Conservation (phyloP, 2,329 filamentous ascomycete species). For the Diplodia scrobiculata region DNA sequence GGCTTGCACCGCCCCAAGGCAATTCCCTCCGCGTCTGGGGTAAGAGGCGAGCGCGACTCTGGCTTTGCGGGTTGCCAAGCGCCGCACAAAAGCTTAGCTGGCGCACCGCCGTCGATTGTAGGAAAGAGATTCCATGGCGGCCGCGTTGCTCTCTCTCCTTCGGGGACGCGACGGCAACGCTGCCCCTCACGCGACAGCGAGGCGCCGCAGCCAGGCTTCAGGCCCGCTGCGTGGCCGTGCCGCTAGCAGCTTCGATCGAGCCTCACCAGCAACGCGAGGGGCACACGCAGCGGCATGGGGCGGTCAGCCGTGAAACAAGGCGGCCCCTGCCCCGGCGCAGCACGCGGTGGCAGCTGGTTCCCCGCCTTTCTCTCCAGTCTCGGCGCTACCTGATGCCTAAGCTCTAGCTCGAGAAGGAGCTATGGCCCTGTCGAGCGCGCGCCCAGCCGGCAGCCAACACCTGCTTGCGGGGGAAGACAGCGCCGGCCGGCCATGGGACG, state of each 20-base stretch:
- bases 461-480: constrained; percentile 12
- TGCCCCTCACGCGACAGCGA: background rate
- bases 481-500: background rate
- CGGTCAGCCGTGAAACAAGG: background rate
- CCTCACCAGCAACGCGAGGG: background rate
- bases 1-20: background rate
- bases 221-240: background rate
- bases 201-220: background rate
- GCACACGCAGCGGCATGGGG: background rate
- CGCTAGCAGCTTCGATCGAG: background rate
- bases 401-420: constrained; percentile 6
- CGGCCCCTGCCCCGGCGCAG: background rate
- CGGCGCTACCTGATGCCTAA: background rate
- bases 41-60: background rate
- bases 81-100: constrained; percentile 5
- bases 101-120: background rate
- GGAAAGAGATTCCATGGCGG: constrained; percentile 3
- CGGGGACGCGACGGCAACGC: background rate
- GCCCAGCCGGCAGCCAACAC: constrained; percentile 6
- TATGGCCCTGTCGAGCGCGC: background rate
- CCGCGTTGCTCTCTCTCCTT: background rate
- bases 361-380: constrained; percentile 6
- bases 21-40: constrained; percentile 19
- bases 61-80: constrained; percentile 7
- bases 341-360: constrained; percentile 9